phyloP scores from a whole-genome alignment of 2,329 filamentous ascomycete species.

The Colletotrichum liaoningense region DNA sequence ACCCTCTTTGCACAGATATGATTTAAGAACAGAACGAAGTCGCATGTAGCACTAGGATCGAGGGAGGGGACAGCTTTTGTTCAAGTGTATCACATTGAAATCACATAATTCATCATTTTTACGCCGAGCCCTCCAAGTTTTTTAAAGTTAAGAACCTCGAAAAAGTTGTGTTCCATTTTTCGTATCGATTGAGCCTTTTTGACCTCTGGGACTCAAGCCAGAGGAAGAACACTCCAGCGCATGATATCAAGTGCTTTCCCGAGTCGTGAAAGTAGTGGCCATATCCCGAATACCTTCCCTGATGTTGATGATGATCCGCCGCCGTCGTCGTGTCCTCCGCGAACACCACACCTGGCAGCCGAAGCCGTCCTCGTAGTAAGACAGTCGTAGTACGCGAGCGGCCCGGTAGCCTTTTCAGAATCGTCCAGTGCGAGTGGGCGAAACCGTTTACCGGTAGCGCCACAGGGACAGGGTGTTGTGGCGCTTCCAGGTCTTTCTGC shows the following conservation, averaged over 20 bases:
- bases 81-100: conserved; percentile 25
- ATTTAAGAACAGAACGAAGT: no score
- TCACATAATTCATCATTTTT: conserved; percentile 35
- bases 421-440: conserved; percentile 10
- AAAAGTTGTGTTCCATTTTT: conserved; percentile 35
- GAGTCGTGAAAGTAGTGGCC: conserved; percentile 28
- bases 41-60: no score
- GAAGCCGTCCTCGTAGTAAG: background rate
- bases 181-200: conserved; percentile 31
- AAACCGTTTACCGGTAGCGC: conserved; percentile 85
- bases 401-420: background rate
- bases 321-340: conserved; percentile 26
- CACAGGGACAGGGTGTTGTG: conserved; percentile 99
- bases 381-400: background rate
- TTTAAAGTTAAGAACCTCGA: conserved; percentile 19
- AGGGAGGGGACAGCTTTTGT: background rate
- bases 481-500: conserved; percentile 99
- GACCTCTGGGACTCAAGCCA: conserved; percentile 26
- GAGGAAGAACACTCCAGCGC: conserved; percentile 35
- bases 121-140: conserved; percentile 25
- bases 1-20: no score
- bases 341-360: conserved; percentile 22
- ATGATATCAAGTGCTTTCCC: conserved; percentile 33
- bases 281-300: conserved; percentile 26
- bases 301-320: conserved; percentile 15